These are phyloP conservation scores for Neobulgaria alba DNA, from an alignment of 2,329 filamentous ascomycete genomes.

Conservation along the genomic window DNA sequence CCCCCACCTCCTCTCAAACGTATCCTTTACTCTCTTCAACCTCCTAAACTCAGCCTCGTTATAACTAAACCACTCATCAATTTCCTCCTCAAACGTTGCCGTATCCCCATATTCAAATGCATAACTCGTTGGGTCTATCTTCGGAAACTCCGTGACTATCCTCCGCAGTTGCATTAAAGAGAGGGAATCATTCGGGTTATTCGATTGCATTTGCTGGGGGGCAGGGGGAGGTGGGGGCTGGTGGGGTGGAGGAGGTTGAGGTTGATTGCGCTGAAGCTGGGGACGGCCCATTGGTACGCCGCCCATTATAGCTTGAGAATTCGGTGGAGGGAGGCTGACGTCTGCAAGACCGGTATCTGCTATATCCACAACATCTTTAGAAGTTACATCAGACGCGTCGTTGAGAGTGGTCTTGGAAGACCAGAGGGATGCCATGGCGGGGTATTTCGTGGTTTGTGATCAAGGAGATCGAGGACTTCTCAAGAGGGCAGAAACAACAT, in stretches of 20 bases:
- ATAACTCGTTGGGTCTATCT: conserved; percentile 63
- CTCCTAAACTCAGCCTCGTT: conserved; percentile 77
- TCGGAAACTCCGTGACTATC: conserved; percentile 66
- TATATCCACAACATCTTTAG: conserved; percentile 30
- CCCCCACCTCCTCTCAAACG: conserved; percentile 71
- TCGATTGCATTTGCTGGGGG: conserved; percentile 20
- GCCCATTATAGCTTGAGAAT: conserved; percentile 9
- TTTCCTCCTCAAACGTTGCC: conserved; percentile 70
- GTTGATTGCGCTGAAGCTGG: conserved; percentile 31
- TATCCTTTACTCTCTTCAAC: conserved; percentile 63
- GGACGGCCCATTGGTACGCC: conserved; percentile 23
- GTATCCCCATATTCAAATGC: conserved; percentile 75
- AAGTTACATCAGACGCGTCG: conserved; percentile 6
- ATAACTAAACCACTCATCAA: conserved; percentile 98
- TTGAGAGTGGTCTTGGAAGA: conserved; percentile 13
- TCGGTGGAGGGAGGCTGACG: conserved; percentile 24
- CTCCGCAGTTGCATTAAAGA: conserved; percentile 66
- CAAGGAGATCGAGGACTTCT: no score
- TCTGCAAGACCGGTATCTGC: conserved; percentile 35
- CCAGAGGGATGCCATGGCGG: conserved; percentile 25
- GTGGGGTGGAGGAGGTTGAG: conserved; percentile 30
- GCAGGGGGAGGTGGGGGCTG: conserved; percentile 27
- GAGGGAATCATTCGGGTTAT: conserved; percentile 55
- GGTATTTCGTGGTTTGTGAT: no score
- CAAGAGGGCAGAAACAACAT: no score